Percentiles rank a stretch among this genome's conserved stretches.
phyloP scores from a whole-genome alignment of 2,329 filamentous ascomycete genomes.

The Scedosporium aurantiacum region DNA sequence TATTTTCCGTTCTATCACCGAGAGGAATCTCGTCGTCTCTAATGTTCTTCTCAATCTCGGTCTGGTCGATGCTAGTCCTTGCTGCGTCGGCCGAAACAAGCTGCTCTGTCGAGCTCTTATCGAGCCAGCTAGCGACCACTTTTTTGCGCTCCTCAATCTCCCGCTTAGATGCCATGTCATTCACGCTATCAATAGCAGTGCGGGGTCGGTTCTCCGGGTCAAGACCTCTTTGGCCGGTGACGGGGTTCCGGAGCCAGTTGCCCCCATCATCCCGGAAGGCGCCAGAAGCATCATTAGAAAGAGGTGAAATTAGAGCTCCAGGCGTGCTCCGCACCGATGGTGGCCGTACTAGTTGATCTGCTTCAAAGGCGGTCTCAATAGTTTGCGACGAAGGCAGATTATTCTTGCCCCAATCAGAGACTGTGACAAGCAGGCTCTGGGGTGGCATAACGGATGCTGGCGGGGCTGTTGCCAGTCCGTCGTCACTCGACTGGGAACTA shows the following conservation, averaged over 20 bases:
- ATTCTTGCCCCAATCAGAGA: constrained; percentile 43
- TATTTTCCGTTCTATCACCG: constrained; percentile 39
- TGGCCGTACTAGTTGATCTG: constrained; percentile 13
- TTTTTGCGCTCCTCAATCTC: constrained; percentile 34
- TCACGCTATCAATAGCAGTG: constrained; percentile 34
- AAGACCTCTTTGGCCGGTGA: constrained; percentile 32
- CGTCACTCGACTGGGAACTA: constrained; percentile 40
- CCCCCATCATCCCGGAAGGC: constrained; percentile 28
- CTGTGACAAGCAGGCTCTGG: constrained; percentile 43
- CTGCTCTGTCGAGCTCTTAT: constrained; percentile 17
- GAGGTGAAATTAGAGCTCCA: constrained; percentile 27
- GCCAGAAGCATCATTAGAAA: constrained; percentile 12
- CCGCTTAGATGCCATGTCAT: constrained; percentile 33
- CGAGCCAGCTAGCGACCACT: constrained; percentile 41
- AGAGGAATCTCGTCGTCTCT: constrained; percentile 32
- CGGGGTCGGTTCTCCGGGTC: constrained; percentile 33
- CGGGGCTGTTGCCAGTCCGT: constrained; percentile 25
- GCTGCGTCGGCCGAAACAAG: constrained; percentile 11
- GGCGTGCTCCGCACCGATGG: constrained; percentile 22
- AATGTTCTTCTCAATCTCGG: constrained; percentile 19
- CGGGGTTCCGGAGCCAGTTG: constrained; percentile 27
- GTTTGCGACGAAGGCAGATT: constrained; percentile 22
- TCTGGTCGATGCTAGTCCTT: constrained; percentile 13
- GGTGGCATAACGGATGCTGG: constrained; percentile 26
- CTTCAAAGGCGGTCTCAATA: constrained; percentile 28